Conservation (phyloP, 1,284 basidiomycete species). For the Cutaneotrichosporon cavernicola region DNA sequence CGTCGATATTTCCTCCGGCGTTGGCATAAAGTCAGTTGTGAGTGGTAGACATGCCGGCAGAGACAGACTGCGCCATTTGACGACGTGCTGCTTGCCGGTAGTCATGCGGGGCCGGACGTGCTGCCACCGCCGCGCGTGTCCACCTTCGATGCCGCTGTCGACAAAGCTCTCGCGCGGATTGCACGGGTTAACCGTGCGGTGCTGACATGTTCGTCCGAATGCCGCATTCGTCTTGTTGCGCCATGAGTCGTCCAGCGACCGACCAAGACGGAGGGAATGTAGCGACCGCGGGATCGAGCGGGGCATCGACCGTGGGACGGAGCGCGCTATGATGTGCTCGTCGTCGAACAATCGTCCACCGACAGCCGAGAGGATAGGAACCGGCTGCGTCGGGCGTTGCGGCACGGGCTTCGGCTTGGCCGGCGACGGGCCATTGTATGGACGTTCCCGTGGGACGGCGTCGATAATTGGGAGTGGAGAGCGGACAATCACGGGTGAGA, state of each 20-base stretch:
- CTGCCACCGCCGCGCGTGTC: conserved; percentile 81
- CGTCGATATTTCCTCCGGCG: conserved; percentile 68
- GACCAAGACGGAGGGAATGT: conserved; percentile 21
- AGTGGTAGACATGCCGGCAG: conserved; percentile 85
- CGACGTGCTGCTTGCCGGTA: conserved; percentile 68
- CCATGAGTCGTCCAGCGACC: conserved; percentile 44
- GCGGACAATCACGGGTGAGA: not conserved
- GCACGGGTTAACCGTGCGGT: conserved; percentile 51
- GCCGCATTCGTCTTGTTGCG: conserved; percentile 36
- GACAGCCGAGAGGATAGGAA: conserved; percentile 36
- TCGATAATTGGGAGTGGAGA: conserved; percentile 12
- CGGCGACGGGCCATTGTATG: conserved; percentile 27
- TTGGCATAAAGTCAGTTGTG: conserved; percentile 86
- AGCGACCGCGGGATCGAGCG: conserved; percentile 20
- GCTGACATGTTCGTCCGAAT: conserved; percentile 38
- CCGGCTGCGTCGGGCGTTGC: conserved; percentile 32
- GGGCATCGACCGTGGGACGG: conserved; percentile 20
- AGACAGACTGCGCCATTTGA: conserved; percentile 88
- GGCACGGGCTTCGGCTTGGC: conserved; percentile 14
- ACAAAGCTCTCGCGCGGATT: conserved; percentile 34
- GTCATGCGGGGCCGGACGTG: conserved; percentile 74
- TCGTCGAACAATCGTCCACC: conserved; percentile 29
- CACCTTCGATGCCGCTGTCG: conserved; percentile 18
- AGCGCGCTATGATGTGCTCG: conserved; percentile 22
- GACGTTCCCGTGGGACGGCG: conserved; percentile 24